phyloP scores from a whole-genome alignment of 805 yeast genomes.

The Jamesozyma rosinii region DNA sequence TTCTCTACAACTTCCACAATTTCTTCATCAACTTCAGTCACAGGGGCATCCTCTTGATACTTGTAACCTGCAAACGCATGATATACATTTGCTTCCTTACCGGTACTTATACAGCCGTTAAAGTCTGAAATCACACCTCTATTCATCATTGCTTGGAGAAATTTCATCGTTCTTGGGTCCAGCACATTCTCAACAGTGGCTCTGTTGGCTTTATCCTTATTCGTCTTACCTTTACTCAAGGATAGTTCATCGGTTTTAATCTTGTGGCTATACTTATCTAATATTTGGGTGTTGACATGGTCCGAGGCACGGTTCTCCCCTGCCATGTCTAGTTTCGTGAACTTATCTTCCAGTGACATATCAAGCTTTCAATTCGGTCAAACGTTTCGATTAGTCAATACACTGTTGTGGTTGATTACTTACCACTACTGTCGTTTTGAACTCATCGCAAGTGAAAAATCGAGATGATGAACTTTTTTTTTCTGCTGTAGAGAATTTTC shows the following conservation, averaged over 20 bases:
- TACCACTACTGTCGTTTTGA: too few species aligned
- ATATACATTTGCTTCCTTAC: conserved; percentile 98
- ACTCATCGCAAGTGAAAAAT: too few species aligned
- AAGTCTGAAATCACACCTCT: conserved; percentile 77
- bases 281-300: conserved; percentile 40
- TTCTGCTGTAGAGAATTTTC: too few species aligned
- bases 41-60: conserved; percentile 3
- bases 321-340: conserved; percentile 12
- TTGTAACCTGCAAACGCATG: conserved; percentile 49
- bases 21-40: neutral
- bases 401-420: too few species aligned
- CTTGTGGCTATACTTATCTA: conserved; percentile 52
- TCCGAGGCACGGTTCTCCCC: conserved; percentile 9
- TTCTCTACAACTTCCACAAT: conserved; percentile 1
- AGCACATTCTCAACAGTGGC: conserved; percentile 96
- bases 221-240: conserved; percentile 46
- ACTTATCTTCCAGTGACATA: conserved; percentile 20
- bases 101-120: conserved; percentile 91
- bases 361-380: too few species aligned
- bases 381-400: too few species aligned
- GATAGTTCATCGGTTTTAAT: conserved; percentile 56
- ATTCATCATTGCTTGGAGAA: conserved; percentile 70
- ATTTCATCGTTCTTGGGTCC: conserved; percentile 86
- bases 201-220: conserved; percentile 79
- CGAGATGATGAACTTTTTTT: too few species aligned